Evolutionary conservation across 257 asterid species (phyloP).

Genomic region (Leptodermis oblonga): DNA sequence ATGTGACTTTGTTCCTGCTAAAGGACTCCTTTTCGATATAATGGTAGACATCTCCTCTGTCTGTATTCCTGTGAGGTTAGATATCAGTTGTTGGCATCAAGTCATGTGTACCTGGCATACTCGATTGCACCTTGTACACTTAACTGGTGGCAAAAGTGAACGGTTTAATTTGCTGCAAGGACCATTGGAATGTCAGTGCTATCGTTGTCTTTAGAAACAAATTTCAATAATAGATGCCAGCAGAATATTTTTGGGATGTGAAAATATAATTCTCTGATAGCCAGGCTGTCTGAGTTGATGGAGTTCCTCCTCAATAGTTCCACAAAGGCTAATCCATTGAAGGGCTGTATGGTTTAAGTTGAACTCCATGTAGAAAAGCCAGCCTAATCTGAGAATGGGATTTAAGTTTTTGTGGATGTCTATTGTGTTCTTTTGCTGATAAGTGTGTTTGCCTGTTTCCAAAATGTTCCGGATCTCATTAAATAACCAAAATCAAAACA

Average conservation of each 20-base stretch:
- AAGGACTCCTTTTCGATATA: background rate
- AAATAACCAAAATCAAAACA: background rate
- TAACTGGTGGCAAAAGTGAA: background rate
- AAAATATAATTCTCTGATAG: background rate
- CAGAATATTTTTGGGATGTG: background rate
- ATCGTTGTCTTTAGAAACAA: background rate
- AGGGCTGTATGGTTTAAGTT: background rate
- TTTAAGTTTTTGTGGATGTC: background rate
- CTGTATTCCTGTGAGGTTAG: background rate
- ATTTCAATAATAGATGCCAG: background rate
- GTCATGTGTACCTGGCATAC: background rate
- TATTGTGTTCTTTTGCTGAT: background rate
- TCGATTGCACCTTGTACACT: background rate
- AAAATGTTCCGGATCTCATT: background rate
- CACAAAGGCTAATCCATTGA: background rate
- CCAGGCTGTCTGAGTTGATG: background rate
- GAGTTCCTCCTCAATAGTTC: background rate
- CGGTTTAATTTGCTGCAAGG: background rate
- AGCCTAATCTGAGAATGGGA: background rate
- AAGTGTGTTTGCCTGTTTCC: background rate
- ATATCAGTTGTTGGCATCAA: background rate
- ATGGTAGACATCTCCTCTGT: background rate
- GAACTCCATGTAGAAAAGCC: background rate
- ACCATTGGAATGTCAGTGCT: background rate
- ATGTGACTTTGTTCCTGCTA: slow-evolving; percentile 2